Percentiles rank a stretch among this genome's conserved stretches.
Conservation (phyloP, 192 early-diverging fungal species). For the Entomortierella chlamydospora region DNA sequence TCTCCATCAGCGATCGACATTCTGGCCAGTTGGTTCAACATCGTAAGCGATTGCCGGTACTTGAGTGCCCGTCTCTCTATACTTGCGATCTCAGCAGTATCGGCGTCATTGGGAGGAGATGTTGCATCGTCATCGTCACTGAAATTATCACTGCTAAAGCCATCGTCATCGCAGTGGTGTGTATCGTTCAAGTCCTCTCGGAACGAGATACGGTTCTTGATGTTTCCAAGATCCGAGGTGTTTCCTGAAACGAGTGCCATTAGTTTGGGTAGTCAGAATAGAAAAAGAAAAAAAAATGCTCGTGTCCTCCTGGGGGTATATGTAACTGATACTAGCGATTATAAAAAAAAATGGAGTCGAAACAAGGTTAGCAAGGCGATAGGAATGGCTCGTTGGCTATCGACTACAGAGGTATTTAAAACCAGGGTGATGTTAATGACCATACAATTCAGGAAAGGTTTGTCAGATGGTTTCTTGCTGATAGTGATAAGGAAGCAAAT, state of each 20-base stretch:
- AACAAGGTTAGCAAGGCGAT: too few species aligned
- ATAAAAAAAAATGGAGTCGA: too few species aligned
- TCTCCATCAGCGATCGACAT: slow-evolving; percentile 6
- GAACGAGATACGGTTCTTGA: slow-evolving; percentile 49
- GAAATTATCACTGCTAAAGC: slow-evolving; percentile 18
- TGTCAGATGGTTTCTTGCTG: too few species aligned
- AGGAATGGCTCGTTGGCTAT: too few species aligned
- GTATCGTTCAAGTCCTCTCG: slow-evolving; percentile 45
- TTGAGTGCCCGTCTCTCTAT: slow-evolving; percentile 35
- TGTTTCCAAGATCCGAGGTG: background rate
- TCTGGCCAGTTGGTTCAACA: slow-evolving; percentile 35
- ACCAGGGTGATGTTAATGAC: too few species aligned
- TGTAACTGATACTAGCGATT: too few species aligned
- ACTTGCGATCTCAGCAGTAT: slow-evolving; percentile 45
- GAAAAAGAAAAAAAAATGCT: slow-evolving; percentile 2
- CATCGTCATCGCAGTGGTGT: slow-evolving; percentile 26
- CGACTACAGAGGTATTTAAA: too few species aligned
- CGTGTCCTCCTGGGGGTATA: background rate
- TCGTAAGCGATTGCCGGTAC: slow-evolving; percentile 47
- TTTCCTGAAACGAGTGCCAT: slow-evolving; percentile 38
- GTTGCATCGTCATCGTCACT: slow-evolving; percentile 27
- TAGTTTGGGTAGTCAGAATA: background rate
- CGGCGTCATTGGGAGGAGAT: slow-evolving; percentile 27
- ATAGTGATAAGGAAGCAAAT: too few species aligned
- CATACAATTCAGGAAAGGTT: too few species aligned